Percentiles rank a stretch among this genome's conserved stretches.
phyloP scores from a whole-genome alignment of 2,329 filamentous ascomycete genomes.

The Boeremia lycopersici region DNA sequence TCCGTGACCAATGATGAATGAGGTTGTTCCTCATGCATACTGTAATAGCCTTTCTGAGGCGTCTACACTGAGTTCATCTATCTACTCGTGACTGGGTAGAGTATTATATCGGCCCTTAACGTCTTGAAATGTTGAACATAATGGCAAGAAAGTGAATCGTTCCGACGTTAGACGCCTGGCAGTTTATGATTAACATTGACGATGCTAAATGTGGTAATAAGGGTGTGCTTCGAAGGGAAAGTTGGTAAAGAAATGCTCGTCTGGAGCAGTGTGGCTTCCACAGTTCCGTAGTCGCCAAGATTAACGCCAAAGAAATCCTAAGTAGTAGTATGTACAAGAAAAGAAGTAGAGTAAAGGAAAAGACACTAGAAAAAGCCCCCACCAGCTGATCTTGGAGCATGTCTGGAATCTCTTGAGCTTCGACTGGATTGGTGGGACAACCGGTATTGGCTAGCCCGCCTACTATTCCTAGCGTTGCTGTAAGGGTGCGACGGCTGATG shows the following conservation, averaged over 20 bases:
- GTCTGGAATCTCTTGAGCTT: background rate
- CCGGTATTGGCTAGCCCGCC: constrained; percentile 2
- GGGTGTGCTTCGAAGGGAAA: constrained; percentile 14
- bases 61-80: too few relatives aligned
- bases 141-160: too few relatives aligned
- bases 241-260: background rate
- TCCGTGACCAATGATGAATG: too few relatives aligned
- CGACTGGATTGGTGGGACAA: background rate
- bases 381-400: background rate
- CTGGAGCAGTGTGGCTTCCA: background rate
- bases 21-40: too few relatives aligned
- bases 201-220: background rate
- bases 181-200: background rate
- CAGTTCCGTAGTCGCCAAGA: background rate
- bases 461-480: constrained; percentile 11
- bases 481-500: background rate
- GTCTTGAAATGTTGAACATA: too few relatives aligned
- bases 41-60: too few relatives aligned
- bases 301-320: background rate
- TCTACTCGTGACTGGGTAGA: too few relatives aligned
- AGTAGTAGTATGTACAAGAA: background rate
- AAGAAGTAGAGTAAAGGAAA: background rate
- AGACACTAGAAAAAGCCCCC: background rate
- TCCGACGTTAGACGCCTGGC: too few relatives aligned
- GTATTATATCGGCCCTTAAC: too few relatives aligned